phyloP scores from a whole-genome alignment of 192 early-diverging fungal genomes.

The Rhizoclosmatium globosum region DNA sequence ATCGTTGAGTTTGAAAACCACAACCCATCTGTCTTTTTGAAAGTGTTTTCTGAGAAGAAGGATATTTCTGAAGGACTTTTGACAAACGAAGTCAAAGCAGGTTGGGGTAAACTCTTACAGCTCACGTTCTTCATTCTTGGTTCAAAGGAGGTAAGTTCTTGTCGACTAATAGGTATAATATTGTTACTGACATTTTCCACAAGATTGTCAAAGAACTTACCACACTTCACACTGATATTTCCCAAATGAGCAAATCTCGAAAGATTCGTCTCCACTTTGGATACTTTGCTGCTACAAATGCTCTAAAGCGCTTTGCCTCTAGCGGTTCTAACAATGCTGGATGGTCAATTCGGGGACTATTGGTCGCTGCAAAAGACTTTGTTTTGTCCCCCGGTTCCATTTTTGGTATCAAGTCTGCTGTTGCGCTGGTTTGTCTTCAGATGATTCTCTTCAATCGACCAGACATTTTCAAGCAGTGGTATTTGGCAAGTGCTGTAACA shows the following conservation, averaged over 20 bases:
- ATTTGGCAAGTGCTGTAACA: constrained; percentile 3
- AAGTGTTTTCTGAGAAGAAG: background rate
- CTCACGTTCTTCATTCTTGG: constrained; percentile 31
- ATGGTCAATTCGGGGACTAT: background rate
- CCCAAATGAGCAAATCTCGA: background rate
- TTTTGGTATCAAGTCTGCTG: constrained; percentile 21
- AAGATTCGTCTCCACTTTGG: background rate
- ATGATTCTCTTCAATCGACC: constrained; percentile 19
- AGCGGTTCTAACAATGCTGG: background rate
- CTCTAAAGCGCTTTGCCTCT: background rate
- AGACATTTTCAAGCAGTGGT: constrained; percentile 31
- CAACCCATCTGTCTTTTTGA: constrained; percentile 6
- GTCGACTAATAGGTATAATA: background rate
- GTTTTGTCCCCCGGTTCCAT: constrained; percentile 26
- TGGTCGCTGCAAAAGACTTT: constrained; percentile 12
- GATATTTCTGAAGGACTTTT: background rate
- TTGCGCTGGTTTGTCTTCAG: background rate
- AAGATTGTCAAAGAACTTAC: constrained; percentile 10
- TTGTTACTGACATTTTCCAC: background rate
- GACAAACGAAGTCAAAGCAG: background rate
- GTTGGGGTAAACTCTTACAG: constrained; percentile 12
- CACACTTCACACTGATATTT: background rate
- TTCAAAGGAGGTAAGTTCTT: constrained; percentile 10
- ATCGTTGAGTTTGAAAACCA: constrained; percentile 8
- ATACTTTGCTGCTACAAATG: background rate